phyloP scores from a whole-genome alignment of 345 rosid genomes.

The Abelmoschus esculentus region DNA sequence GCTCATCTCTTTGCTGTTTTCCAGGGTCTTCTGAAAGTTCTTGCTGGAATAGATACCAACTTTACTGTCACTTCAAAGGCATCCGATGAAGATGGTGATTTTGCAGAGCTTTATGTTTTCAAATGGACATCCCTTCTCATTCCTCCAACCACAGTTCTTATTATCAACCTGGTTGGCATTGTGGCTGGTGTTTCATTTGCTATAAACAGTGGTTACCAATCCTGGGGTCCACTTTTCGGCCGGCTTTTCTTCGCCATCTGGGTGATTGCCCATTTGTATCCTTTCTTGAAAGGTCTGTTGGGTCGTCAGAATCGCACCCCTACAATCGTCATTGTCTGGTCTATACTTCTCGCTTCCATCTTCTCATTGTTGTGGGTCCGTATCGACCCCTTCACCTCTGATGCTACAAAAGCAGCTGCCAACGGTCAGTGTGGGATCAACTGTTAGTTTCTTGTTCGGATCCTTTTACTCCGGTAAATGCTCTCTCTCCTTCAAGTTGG shows the following conservation, averaged over 20 bases:
- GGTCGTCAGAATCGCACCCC: slow-evolving; percentile 98
- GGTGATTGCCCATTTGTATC: slow-evolving; percentile 96
- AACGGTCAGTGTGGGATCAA: slow-evolving; percentile 72
- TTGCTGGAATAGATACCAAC: slow-evolving; percentile 95
- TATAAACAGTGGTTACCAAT: slow-evolving; percentile 94
- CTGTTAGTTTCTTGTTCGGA: slow-evolving; percentile 20
- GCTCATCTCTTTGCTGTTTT: slow-evolving; percentile 98
- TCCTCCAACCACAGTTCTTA: slow-evolving; percentile 93
- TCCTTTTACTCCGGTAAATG: background rate
- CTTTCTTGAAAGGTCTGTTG: slow-evolving; percentile 92
- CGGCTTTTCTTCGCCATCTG: slow-evolving; percentile 93
- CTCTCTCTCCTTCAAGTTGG: slow-evolving; percentile 6
- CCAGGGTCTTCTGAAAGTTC: slow-evolving; percentile 94
- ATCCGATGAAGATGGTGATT: slow-evolving; percentile 88
- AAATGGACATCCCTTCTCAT: slow-evolving; percentile 99
- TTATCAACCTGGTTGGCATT: slow-evolving; percentile 85
- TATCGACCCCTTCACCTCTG: slow-evolving; percentile 71
- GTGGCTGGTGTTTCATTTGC: slow-evolving; percentile 98
- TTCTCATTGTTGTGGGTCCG: slow-evolving; percentile 99
- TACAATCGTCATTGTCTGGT: slow-evolving; percentile 98
- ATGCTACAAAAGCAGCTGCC: slow-evolving; percentile 37
- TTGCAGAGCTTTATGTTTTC: slow-evolving; percentile 90
- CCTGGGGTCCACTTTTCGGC: slow-evolving; percentile 98
- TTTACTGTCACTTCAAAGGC: slow-evolving; percentile 98
- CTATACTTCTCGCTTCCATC: slow-evolving; percentile 93